Percentiles rank a stretch among this genome's conserved stretches.
Evolutionary conservation across 306 rosid genomes (phyloP).

Genomic region (Vigna unguiculata): DNA sequence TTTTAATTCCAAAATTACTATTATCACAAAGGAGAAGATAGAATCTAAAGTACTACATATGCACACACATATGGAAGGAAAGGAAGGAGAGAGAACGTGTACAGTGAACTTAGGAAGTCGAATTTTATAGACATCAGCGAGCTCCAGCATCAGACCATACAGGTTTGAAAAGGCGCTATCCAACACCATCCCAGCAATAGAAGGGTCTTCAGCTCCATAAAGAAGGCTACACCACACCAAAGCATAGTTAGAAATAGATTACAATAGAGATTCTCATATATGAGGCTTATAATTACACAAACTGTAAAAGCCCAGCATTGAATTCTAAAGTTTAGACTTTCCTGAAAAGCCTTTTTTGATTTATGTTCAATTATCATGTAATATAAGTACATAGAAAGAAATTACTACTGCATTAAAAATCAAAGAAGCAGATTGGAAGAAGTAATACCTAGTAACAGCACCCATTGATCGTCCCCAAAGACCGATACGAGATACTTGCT

Average conservation of each 20-base stretch:
- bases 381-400: constrained; percentile 23
- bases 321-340: not conserved
- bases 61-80: not conserved
- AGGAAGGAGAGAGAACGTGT: constrained; percentile 42
- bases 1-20: constrained; percentile 29
- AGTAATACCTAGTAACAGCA: constrained; percentile 87
- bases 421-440: constrained; percentile 36
- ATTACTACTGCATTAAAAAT: constrained; percentile 17
- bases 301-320: not conserved
- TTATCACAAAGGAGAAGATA: constrained; percentile 7
- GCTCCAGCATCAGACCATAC: constrained; percentile 91
- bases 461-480: constrained; percentile 99
- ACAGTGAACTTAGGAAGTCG: constrained; percentile 98
- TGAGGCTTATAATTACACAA: not conserved
- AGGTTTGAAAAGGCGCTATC: constrained; percentile 98
- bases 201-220: constrained; percentile 98
- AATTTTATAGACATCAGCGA: constrained; percentile 90
- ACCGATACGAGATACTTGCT: constrained; percentile 80
- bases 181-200: constrained; percentile 95
- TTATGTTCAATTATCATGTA: constrained; percentile 17
- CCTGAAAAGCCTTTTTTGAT: constrained; percentile 10
- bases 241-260: constrained; percentile 34
- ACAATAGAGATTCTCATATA: constrained; percentile 15
- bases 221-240: constrained; percentile 74
- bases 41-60: not conserved